phyloP scores from a whole-genome alignment of 2,329 filamentous ascomycete genomes.

The Penicillium sp. region DNA sequence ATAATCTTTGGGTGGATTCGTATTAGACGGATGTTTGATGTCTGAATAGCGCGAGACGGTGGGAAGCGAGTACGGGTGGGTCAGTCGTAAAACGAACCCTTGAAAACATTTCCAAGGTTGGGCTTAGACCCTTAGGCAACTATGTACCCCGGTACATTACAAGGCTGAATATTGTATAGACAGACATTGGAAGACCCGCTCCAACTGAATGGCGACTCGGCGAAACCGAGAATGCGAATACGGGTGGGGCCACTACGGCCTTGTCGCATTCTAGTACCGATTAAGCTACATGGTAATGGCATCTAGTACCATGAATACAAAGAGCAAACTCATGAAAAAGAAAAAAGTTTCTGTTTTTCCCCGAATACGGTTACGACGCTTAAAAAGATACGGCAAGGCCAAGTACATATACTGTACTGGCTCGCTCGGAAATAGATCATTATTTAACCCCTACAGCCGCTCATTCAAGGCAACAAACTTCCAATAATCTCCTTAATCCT shows the following conservation, averaged over 20 bases:
- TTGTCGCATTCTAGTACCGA: neutral
- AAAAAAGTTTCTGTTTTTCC: neutral
- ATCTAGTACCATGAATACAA: neutral
- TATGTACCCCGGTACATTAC: too few species aligned
- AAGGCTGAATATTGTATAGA: too few species aligned
- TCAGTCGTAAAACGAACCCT: neutral
- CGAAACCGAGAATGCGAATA: neutral
- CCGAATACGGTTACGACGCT: neutral
- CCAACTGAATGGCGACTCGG: neutral
- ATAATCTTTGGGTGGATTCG: neutral
- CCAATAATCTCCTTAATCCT: neutral
- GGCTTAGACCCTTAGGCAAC: too few species aligned
- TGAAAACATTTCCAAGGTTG: too few species aligned
- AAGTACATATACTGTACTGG: neutral
- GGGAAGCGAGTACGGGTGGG: neutral
- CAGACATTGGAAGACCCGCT: too few species aligned
- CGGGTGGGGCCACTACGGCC: neutral
- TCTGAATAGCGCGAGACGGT: neutral
- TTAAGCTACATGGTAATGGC: neutral
- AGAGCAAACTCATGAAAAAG: neutral
- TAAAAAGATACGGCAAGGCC: too few species aligned
- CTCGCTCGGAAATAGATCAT: neutral
- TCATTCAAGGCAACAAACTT: neutral
- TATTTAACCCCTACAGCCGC: neutral
- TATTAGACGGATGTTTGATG: neutral